phyloP scores from a whole-genome alignment of 108 stramenopile genomes.

The Nitzschia sp. region DNA sequence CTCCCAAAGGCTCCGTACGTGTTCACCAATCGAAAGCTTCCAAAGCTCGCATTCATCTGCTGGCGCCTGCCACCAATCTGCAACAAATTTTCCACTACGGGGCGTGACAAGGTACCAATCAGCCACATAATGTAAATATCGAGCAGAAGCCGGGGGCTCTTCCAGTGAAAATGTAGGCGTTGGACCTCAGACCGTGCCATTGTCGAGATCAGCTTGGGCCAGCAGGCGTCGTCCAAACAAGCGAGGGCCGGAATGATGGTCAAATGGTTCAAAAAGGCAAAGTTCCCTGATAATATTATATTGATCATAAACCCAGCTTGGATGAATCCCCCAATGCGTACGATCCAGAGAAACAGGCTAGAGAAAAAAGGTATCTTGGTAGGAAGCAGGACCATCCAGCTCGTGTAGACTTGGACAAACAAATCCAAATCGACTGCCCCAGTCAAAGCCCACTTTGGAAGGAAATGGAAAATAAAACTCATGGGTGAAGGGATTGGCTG shows the following conservation, averaged over 20 bases:
- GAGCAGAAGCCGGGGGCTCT: constrained; percentile 26
- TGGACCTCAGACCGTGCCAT: neutral
- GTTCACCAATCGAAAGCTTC: constrained; percentile 66
- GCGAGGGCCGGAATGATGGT: constrained; percentile 79
- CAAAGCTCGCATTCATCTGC: constrained; percentile 72
- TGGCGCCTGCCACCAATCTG: constrained; percentile 43
- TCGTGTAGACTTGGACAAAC: constrained; percentile 75
- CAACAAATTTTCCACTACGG: constrained; percentile 61
- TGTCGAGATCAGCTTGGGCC: constrained; percentile 32
- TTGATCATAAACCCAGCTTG: constrained; percentile 66
- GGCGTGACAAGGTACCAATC: constrained; percentile 48
- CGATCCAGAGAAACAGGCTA: constrained; percentile 13
- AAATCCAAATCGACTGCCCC: constrained; percentile 68
- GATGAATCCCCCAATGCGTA: constrained; percentile 54
- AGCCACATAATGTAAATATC: constrained; percentile 32
- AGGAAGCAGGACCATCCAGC: constrained; percentile 63
- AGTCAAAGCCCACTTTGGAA: constrained; percentile 43
- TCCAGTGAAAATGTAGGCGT: neutral
- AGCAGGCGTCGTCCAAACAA: constrained; percentile 73
- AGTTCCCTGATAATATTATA: constrained; percentile 79
- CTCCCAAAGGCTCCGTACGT: constrained; percentile 80
- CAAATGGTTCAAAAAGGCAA: constrained; percentile 80
- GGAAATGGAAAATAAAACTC: constrained; percentile 65
- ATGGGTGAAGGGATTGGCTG: constrained; percentile 83
- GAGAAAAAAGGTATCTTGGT: neutral